These are phyloP conservation scores for Candida gigantensis DNA, from an alignment of 1,139 yeast species.

Conservation along the genomic window DNA sequence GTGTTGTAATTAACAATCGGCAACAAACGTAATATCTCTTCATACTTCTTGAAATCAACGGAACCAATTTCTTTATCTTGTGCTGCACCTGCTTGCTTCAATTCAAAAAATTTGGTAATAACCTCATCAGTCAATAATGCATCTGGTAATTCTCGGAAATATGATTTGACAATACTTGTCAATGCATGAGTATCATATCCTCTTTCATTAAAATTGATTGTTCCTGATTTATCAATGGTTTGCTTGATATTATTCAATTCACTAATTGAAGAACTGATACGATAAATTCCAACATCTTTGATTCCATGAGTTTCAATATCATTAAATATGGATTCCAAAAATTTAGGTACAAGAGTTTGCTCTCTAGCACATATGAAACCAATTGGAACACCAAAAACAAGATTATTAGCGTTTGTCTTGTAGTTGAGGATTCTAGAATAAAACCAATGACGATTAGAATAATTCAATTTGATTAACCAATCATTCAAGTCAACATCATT, in stretches of 20 bases:
- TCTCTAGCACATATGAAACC: constrained; percentile 75
- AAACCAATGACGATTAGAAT: constrained; percentile 59
- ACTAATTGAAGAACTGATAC: constrained; percentile 87
- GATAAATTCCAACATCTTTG: constrained; percentile 87
- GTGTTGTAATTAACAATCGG: constrained; percentile 71
- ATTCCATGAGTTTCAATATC: constrained; percentile 84
- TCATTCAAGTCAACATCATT: constrained; percentile 66
- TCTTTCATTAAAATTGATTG: constrained; percentile 57
- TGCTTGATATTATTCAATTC: constrained; percentile 70
- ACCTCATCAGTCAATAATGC: constrained; percentile 66
- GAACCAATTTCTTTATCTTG: constrained; percentile 18
- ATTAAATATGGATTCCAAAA: constrained; percentile 62
- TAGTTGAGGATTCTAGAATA: constrained; percentile 43
- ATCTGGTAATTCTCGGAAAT: constrained; percentile 85
- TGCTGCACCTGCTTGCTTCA: constrained; percentile 33
- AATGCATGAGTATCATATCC: constrained; percentile 85
- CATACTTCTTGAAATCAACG: constrained; percentile 38
- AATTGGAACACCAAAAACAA: constrained; percentile 89
- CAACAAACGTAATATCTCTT: constrained; percentile 45
- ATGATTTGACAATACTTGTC: constrained; percentile 87
- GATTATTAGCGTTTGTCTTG: constrained; percentile 26
- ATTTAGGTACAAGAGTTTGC: constrained; percentile 57
- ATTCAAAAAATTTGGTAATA: constrained; percentile 49
- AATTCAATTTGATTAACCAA: constrained; percentile 63
- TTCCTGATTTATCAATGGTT: constrained; percentile 73